Conservation (phyloP, 352 stramenopile genomes). For the Globisporangium paroecandrum region DNA sequence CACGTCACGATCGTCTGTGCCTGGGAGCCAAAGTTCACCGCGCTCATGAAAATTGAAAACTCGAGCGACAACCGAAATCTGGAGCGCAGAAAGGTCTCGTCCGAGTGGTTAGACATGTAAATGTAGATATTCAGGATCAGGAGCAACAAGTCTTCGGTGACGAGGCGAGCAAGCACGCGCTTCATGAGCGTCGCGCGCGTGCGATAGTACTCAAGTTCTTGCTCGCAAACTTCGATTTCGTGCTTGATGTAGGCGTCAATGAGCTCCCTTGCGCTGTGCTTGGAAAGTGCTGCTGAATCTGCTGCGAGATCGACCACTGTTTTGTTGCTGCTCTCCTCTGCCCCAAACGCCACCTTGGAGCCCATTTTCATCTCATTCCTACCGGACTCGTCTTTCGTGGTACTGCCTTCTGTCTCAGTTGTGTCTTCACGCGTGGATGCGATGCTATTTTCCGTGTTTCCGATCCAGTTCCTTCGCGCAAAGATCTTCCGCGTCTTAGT, state of each 20-base stretch:
- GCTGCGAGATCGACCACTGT: not conserved
- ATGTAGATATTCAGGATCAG: constrained; percentile 25
- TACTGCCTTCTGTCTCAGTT: not conserved
- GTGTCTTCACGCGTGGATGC: not conserved
- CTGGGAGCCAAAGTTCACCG: constrained; percentile 21
- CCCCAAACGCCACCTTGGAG: not conserved
- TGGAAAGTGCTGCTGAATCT: not conserved
- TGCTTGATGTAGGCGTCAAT: constrained; percentile 8
- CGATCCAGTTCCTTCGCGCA: not conserved
- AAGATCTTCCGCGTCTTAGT: constrained; percentile 11
- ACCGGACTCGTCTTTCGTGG: not conserved
- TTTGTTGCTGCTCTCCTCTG: not conserved
- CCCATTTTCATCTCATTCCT: not conserved
- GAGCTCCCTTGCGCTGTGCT: constrained; percentile 3
- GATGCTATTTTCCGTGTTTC: not conserved
- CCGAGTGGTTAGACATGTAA: constrained; percentile 18
- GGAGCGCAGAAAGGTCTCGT: constrained; percentile 16
- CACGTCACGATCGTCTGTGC: constrained; percentile 20
- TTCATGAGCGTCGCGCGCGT: constrained; percentile 21
- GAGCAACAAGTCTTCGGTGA: constrained; percentile 22
- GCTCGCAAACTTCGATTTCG: constrained; percentile 12
- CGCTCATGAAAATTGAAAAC: constrained; percentile 24
- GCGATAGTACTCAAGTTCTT: constrained; percentile 20
- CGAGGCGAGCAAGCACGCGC: constrained; percentile 17
- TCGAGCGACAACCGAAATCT: constrained; percentile 22